Base-by-base conservation (phyloP, 2,329 filamentous ascomycete genomes). In the Penicillium sp. region DNA sequence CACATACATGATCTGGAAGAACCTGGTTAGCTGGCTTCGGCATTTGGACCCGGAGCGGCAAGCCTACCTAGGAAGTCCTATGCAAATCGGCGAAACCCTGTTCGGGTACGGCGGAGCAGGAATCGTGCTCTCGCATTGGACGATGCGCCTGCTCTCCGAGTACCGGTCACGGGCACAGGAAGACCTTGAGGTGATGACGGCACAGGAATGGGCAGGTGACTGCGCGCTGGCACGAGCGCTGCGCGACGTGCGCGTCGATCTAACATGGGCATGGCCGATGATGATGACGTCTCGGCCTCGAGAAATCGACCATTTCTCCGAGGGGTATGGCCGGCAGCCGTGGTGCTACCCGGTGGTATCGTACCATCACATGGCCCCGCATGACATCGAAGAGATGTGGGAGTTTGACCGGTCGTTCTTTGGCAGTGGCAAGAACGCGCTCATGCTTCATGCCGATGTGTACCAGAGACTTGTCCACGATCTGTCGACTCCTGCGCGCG, bases 1-100 rank as follows among this genome's bases (percentile, higher is more conserved):
- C 57, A 81, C 78, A 0, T 82, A 79, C 55, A 62, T 81, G 13
- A 62, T 80, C 18, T 78, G 79, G 70, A 65, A 70, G 31, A 78
- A 77, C 41, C 55, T 82, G 38, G 55, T 80, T 13, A 64, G 70
- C 22, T 82, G 77, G 77, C 65, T 83, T 22, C 66, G 65, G 4
- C 65, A 73, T 16, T 70, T 77, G 46, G 72, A 82, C 54, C 54
- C 74, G 3, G 61, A 56, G 0, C 61, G 73, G 29, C 72, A 74
- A 4, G 68, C 70, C 41, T 82, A 81, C 60, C 68, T 80, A 18
- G 79, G 77, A n/a, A 77, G 76, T 47, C 75, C 75, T 41, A 77
- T 77, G 69, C 70, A 72, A 61, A 76, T 77, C 35, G 72, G 67
- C 10, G 67, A 73, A 2, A 64, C 72, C 1, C 57, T 77, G 0